Evolutionary conservation across 331 rosid species (phyloP), one percentile per base, ranked within the genome.

Genomic region (Rhamnella rubrinervis): DNA sequence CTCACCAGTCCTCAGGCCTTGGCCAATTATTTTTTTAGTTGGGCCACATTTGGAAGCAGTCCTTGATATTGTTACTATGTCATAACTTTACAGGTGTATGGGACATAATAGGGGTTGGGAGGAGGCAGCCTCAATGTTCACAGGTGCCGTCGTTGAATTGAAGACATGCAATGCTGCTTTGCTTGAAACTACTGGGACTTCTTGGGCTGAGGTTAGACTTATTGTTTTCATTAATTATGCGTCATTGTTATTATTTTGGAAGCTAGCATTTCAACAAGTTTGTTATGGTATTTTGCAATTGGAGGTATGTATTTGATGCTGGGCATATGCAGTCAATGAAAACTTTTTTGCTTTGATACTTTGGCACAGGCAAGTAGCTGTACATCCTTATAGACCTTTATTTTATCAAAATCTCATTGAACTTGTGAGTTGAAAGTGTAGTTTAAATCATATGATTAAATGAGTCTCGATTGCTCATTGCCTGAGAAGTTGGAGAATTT

Each of bases 41-140:
- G 0, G 35, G 35, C 35, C 35, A 31, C 14, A 44, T 44, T 44
- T 44, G 49, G 49, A 44, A 44, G 14, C 49, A 44, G 12, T 44
- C 49, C 14, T 44, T 44, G 12, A 9, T 44, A 11, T 44, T 44
- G 13, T 44, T 9, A 44, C 20, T 6, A 59, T 70, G 76, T 58
- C 67, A 74, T 60, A 68, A 62, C 66, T 70, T 46, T 68, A 47
- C 85, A 93, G 98, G 98, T 93, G 98, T 83, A 88, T 93, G 97
- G 98, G 98, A 75, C 98, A 93, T 80, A 93, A 93, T 73, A 87
- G 77, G 81, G 98, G 98, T 17, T 93, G 97, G 97, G 98, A 93
- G 74, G 97, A 93, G 83, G 98, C 98, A 10, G 97, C 98, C 71
- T 93, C 98, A 75, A 87, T 91, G 95, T 73, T 93, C 71, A 78